These are phyloP conservation scores for Cladophialophora carrionii DNA, from an alignment of 2,329 filamentous ascomycete genomes.

Conservation along the genomic window DNA sequence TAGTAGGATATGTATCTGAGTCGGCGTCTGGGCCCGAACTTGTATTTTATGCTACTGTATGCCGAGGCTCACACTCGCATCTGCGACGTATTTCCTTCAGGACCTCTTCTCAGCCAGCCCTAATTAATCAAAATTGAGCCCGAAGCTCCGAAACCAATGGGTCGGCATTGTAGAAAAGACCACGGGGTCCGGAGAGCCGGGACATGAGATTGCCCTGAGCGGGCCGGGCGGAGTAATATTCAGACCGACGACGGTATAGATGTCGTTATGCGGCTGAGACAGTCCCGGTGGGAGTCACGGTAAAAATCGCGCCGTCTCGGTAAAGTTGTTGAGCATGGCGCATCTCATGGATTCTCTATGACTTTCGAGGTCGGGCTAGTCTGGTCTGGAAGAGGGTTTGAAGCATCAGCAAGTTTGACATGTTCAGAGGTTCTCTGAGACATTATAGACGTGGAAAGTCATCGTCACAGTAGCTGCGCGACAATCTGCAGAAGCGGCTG, in stretches of 20 bases:
- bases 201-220: neutral
- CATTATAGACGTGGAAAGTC: neutral
- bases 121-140: neutral
- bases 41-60: neutral
- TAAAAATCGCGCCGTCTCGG: neutral
- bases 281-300: neutral
- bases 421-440: neutral
- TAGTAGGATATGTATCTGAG: neutral
- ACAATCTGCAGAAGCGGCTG: neutral
- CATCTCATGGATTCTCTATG: neutral
- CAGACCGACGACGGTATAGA: neutral
- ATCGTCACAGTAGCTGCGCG: neutral
- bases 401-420: neutral
- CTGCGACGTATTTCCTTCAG: neutral
- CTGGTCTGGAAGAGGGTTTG: neutral
- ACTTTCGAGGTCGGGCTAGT: neutral
- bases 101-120: too few species aligned
- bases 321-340: neutral
- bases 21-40: neutral
- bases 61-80: neutral
- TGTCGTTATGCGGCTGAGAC: conserved; percentile 12
- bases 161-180: neutral
- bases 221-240: conserved; percentile 11
- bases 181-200: neutral
- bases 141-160: neutral